Base-by-base conservation (phyloP, 768 basidiomycete species). In the Ramaria sp. region DNA sequence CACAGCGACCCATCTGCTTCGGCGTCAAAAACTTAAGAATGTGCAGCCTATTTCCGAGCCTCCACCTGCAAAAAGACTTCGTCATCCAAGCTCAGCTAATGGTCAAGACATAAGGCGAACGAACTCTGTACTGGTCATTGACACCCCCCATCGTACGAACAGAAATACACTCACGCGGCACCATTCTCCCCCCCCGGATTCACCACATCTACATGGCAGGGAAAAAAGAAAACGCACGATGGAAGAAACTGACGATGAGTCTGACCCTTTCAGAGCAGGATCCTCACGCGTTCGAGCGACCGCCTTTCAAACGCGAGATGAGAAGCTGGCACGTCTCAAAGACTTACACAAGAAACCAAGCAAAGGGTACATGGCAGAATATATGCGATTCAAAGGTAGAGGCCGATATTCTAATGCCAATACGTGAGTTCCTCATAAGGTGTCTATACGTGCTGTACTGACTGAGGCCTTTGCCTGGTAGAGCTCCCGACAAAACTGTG, bases 401-500 rank as follows among this genome's bases (percentile, higher is more conserved):
- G 83, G 82, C n/a, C 70, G 82, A 64, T 83, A 84, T 53, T 46
- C 46, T 22, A 57, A 57, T 37, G 46, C 31, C 75, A 61, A 63
- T 61, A 31, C 50, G 58, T 19, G 38, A n/a, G 59, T 27, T 41
- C 34, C 34, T 37, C 34, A 37, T 2, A 27, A n/a, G n/a, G 3
- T 37, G 34, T 37, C 34, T 37, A 37, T 13, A 37, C 13, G 34
- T 37, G 10, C 9, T 37, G 9, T 7, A 7, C 34, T 13, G 9
- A 37, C 34, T 37, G 2, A 37, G 9, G 34, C 10, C 9, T 7
- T 37, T 37, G 34, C 10, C 9, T 37, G 13, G 34, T 37, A 37
- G 34, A 37, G 9, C 34, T 13, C 64, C 62, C 38, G 65, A 71
- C 10, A 68, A 66, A 27, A 78, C 81, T 2, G 82, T 88, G 63